Evolutionary conservation across 176 grass and related monocot species (phyloP), one percentile per base, ranked within the genome.

Genomic region (Musa beccarii): DNA sequence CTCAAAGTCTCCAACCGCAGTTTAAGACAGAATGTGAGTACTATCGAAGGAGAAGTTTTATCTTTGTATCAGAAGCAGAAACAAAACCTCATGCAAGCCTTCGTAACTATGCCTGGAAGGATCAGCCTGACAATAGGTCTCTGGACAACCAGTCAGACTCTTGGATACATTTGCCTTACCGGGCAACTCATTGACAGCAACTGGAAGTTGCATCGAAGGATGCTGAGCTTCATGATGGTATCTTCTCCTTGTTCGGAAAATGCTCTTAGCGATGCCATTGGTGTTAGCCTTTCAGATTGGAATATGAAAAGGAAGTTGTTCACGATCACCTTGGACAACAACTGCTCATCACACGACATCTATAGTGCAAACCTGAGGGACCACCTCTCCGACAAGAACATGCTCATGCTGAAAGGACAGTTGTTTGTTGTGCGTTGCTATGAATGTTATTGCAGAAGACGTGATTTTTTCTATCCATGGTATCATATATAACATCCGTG

Each of bases 291-390:
- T 74, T 56, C 72, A 57, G 72, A 74, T 74, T 59, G 72, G 72
- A 74, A 57, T 56, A 56, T 74, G 10, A 74, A 74, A 20, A 56
- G 24, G 8, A 74, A 74, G 23, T 57, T 74, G 72, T 59, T 74
- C 72, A 74, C 72, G 6, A 74, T 74, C 19, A 74, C 72, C 28
- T 59, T 57, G 28, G 72, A 74, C 25, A 74, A 74, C 16, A 28
- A 74, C 29, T 74, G 72, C 26, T 74, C 72, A 74, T 74, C 72
- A 28, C 72, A 74, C 51, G n/a, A 74, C 59, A n/a, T n/a, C 13
- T 74, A 74, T 13, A 74, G 72, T 74, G 72, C 72, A 74, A 74
- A 74, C 57, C 72, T 74, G 24, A 74, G 72, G 53, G 72, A 74
- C 16, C 72, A 74, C 8, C 72, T 74, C 72, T 74, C 72, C 15